Evolutionary conservation across 768 basidiomycete genomes (phyloP).

Genomic region (Lepiota brunneoincarnata): DNA sequence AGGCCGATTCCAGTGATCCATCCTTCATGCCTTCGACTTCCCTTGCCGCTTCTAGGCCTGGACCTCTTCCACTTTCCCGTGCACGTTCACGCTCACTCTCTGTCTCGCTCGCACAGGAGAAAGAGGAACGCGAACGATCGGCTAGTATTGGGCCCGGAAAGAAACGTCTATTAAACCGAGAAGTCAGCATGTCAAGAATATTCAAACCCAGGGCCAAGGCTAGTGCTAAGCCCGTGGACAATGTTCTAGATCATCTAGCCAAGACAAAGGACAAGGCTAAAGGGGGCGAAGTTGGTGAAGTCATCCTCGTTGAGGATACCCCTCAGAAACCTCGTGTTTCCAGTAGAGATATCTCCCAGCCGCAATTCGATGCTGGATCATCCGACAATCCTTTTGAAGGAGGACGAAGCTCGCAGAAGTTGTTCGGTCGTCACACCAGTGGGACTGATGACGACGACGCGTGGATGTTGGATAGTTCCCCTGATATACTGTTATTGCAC

Average conservation of each 20-base stretch:
- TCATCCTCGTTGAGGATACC: conserved; percentile 15
- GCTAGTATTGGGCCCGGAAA: conserved; percentile 33
- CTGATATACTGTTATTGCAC: conserved; percentile 14
- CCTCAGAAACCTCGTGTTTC: conserved; percentile 21
- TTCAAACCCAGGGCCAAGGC: conserved; percentile 50
- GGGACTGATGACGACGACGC: conserved; percentile 17
- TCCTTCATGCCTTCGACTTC: conserved; percentile 23
- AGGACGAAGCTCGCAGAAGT: not conserved
- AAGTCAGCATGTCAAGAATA: conserved; percentile 74
- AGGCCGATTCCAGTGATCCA: not conserved
- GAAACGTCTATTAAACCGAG: conserved; percentile 58
- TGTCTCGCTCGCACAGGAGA: conserved; percentile 66
- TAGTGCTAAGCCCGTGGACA: not conserved
- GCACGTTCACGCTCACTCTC: conserved; percentile 63
- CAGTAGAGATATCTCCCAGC: conserved; percentile 19
- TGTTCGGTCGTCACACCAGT: conserved; percentile 5
- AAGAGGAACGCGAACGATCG: conserved; percentile 38
- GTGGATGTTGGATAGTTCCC: conserved; percentile 17
- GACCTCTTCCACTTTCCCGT: conserved; percentile 25
- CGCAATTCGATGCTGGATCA: not conserved
- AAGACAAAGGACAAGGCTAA: not conserved
- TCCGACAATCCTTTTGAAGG: conserved; percentile 7
- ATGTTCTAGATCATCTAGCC: not conserved
- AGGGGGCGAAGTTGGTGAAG: conserved; percentile 8
- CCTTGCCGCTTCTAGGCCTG: conserved; percentile 9